Conservation (phyloP, 2,329 filamentous ascomycete species). For the Metarhizium anisopliae region DNA sequence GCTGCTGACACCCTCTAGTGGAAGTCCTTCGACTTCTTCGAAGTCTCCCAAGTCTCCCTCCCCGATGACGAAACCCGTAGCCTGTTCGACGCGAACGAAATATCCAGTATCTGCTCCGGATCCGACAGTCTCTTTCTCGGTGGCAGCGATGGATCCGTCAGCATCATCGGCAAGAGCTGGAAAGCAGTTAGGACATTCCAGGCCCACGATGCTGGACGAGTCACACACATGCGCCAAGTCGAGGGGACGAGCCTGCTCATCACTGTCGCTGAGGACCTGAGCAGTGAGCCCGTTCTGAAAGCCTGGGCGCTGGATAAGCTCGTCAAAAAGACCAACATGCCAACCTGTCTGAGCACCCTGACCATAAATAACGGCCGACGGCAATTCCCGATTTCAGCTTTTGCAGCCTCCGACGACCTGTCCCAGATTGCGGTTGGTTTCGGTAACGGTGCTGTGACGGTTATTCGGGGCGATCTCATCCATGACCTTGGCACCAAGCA, state of each 20-base stretch:
- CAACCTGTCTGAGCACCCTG: constrained; percentile 79
- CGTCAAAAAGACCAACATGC: constrained; percentile 86
- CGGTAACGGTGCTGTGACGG: constrained; percentile 86
- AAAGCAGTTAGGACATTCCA: constrained; percentile 81
- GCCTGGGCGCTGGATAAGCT: constrained; percentile 96
- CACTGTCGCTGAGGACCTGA: constrained; percentile 80
- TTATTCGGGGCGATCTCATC: constrained; percentile 88
- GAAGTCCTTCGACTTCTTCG: constrained; percentile 99
- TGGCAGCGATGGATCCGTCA: constrained; percentile 74
- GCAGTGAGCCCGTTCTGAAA: constrained; percentile 79
- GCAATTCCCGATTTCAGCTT: constrained; percentile 90
- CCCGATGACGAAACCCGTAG: constrained; percentile 69
- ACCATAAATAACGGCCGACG: constrained; percentile 83
- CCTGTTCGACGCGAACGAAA: constrained; percentile 73
- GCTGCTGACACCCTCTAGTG: constrained; percentile 47
- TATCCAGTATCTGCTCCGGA: constrained; percentile 76
- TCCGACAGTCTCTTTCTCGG: constrained; percentile 87
- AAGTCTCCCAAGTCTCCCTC: constrained; percentile 76
- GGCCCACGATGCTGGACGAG: constrained; percentile 69
- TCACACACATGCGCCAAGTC: constrained; percentile 88
- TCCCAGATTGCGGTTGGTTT: constrained; percentile 93
- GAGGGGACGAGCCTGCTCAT: constrained; percentile 79
- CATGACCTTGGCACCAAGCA: constrained; percentile 93
- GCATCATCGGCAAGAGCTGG: constrained; percentile 80
- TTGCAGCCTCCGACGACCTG: constrained; percentile 78